A percentile compares a stretch with the other conserved stretches of the same genome.
These are phyloP conservation scores for Coix lacrymajobi DNA, from an alignment of 176 grass and related monocot genomes.

Conservation along the genomic window DNA sequence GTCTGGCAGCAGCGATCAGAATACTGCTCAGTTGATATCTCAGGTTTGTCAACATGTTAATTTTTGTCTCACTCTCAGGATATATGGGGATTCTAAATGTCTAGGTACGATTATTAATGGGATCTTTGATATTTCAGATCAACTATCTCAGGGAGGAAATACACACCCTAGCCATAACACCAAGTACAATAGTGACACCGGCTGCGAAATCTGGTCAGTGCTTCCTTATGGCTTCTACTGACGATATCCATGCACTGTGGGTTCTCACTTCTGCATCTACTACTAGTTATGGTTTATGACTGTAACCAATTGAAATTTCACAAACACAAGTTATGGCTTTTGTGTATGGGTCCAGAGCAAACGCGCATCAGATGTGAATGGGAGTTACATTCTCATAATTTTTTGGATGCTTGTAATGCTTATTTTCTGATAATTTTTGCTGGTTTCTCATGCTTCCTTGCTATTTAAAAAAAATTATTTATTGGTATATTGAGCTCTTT, in stretches of 20 bases:
- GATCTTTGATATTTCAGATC: conserved; percentile 33
- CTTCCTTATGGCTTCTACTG: neutral
- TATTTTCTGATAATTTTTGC: neutral
- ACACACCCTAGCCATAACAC: neutral
- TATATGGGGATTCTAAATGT: neutral
- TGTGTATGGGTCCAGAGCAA: neutral
- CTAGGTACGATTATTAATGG: neutral
- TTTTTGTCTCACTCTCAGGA: neutral
- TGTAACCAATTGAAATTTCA: neutral
- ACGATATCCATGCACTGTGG: neutral
- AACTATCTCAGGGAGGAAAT: conserved; percentile 43
- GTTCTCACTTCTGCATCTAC: neutral
- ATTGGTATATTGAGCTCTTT: neutral
- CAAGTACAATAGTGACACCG: conserved; percentile 37
- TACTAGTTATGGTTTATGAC: neutral
- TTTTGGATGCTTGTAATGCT: neutral
- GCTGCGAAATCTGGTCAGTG: conserved; percentile 23
- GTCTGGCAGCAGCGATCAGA: neutral
- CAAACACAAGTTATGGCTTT: neutral
- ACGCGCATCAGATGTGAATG: neutral
- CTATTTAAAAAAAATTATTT: neutral
- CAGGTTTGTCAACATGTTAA: conserved; percentile 8
- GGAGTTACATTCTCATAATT: neutral
- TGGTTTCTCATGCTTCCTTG: neutral
- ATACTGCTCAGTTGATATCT: neutral